Base-by-base conservation (phyloP, 202 grass and related monocot genomes). In the Dendrocalamus latiflorus region DNA sequence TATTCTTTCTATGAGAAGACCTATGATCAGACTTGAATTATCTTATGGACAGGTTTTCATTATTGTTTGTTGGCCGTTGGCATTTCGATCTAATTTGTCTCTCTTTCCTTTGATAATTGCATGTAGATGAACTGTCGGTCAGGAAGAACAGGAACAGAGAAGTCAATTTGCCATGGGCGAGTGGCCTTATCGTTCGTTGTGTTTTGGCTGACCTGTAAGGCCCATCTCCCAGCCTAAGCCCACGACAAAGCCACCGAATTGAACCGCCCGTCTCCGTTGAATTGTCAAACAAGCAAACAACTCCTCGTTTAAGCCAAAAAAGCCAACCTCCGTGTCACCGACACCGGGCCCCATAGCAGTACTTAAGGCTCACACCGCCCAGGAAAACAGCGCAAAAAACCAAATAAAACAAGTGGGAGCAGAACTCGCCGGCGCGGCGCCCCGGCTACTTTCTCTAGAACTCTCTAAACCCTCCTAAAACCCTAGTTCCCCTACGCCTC, bases 381-480 rank as follows among this genome's bases (percentile, higher is more conserved):
- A 33, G 3, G 30, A 33, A 33, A 33, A 33, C 2, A 33, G 30
- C 30, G 30, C 30, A 33, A 33, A 33, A 33, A 33, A 33, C 26
- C 30, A 56, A 79, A 50, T 24, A 51, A 57, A 43, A 1, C 33
- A 48, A 65, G 49, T 41, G 16, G 56, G 15, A 53, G 45, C 37
- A 30, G 30, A 33, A n/a, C n/a, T n/a, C n/a, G n/a, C n/a, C n/a
- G n/a, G n/a, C n/a, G n/a, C n/a, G n/a, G n/a, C n/a, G n/a, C n/a
- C n/a, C n/a, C n/a, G n/a, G n/a, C n/a, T n/a, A n/a, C 30, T 33
- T 33, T 33, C 30, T 33, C 30, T 33, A 38, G 44, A 45, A n/a
- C 74, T 33, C 30, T 68, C 77, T 79, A 93, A 88, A 83, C 88
- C 91, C 78, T 86, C 77, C 80, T 87, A 87, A 89, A 94, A 90